Evolutionary conservation across 2,329 filamentous ascomycete genomes (phyloP), one percentile per base, ranked within the genome.

Genomic region (Talaromyces marneffei): DNA sequence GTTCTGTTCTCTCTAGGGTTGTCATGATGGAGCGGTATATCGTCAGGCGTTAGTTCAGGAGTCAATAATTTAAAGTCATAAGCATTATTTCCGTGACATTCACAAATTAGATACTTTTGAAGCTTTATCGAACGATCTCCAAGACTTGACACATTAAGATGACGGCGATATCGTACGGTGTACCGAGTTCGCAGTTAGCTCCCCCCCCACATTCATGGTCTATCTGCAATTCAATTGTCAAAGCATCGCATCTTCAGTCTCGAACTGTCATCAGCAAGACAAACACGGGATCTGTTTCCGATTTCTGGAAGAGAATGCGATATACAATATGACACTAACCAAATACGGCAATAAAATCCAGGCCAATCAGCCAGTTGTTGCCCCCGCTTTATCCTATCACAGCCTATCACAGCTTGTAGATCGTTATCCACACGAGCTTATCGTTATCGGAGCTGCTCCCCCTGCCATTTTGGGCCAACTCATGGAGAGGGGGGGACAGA

Each of bases 271-370:
- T 7, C 40, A 29, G 14, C 14, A n/a, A 55, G 27, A n/a, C 33
- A 27, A 40, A 20, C 14, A 37, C 35, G 60, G 61, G 57, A 60
- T 59, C 52, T 7, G 40, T 63, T 63, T 58, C 61, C 61, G 35
- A 53, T 60, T 63, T 63, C 52, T 60, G 61, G 57, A 56, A 60
- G 35, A 39, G 31, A 31, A 60, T 31, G 61, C 61, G 61, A 57
- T 39, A 46, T 12, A 16, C 3, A 25, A 27, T 18, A 10, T 9
- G 1, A 9, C 1, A 37, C 57, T 60, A 60, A 37, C 53, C 57
- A 12, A 4, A 4, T 18, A 18, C 10, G 52, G 61, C 10, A 63
- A 57, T 44, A 14, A 33, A 52, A 60, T 60, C 57, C 61, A n/a
- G 61, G 14, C 61, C 61, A 63, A 56, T 60, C 40, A 57, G 25